A percentile compares a stretch with the other conserved stretches of the same genome.
These are phyloP conservation scores for Aspergillus candidus DNA, from an alignment of 2,329 filamentous ascomycete genomes.

Conservation along the genomic window DNA sequence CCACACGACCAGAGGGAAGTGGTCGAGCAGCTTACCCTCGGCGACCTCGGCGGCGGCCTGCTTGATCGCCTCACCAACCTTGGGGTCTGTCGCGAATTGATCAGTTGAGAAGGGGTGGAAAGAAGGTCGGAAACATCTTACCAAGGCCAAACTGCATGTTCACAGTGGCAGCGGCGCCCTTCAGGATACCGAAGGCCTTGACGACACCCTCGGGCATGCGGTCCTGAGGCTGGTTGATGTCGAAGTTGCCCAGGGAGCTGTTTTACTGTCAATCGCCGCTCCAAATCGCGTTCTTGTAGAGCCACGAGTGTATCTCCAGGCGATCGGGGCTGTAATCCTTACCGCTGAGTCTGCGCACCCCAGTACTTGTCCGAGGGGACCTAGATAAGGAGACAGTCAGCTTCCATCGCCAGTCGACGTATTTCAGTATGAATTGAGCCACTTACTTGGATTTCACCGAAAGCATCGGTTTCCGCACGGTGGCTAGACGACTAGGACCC, in stretches of 20 bases:
- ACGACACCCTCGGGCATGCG: slow-evolving; percentile 93
- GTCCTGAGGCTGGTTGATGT: slow-evolving; percentile 98
- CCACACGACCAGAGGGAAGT: slow-evolving; percentile 98
- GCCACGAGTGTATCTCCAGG: not conserved
- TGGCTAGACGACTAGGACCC: slow-evolving; percentile 41
- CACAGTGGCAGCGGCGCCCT: slow-evolving; percentile 90
- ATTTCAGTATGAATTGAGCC: not conserved
- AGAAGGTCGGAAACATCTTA: slow-evolving; percentile 22
- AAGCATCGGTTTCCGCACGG: slow-evolving; percentile 91
- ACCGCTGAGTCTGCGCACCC: slow-evolving; percentile 93
- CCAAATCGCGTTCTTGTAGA: not conserved
- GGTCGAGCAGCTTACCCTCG: slow-evolving; percentile 85
- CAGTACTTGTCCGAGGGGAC: slow-evolving; percentile 92
- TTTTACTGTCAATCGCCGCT: slow-evolving; percentile 17
- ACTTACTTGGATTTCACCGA: slow-evolving; percentile 76
- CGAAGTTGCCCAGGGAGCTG: slow-evolving; percentile 88
- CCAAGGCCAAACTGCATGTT: slow-evolving; percentile 91
- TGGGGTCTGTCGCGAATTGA: slow-evolving; percentile 58
- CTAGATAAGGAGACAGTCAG: slow-evolving; percentile 24
- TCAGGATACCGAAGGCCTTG: slow-evolving; percentile 91
- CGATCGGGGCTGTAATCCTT: slow-evolving; percentile 17
- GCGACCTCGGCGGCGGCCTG: slow-evolving; percentile 91
- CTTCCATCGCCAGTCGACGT: not conserved
- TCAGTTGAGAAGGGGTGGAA: not conserved
- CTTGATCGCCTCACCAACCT: slow-evolving; percentile 86